Base-by-base conservation (phyloP, 208 protist genomes). In the Trypanosoma scelopori region DNA sequence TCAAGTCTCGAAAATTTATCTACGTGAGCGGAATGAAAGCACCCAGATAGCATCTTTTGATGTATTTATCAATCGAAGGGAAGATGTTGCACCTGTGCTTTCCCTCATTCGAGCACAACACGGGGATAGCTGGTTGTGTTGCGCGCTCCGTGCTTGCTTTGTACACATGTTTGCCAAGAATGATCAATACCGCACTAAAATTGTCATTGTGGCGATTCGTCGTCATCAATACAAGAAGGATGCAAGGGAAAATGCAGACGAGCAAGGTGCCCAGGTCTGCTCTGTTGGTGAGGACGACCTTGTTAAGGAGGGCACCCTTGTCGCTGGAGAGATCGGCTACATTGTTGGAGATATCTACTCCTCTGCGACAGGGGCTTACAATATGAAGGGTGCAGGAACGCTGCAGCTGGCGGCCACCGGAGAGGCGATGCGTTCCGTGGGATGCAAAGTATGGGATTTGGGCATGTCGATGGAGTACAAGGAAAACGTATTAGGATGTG, bases 391-490 rank as follows among this genome's bases (percentile, higher is more conserved):
- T 30, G 79, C 83, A 25, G 91, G 91, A 0, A 66, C 71, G 0
- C 45, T 95, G 30, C 91, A 95, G 47, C 56, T 97, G 23, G 80
- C 79, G 16, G 32, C 85, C 12, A 85, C 78, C 15, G 87, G 71
- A 0, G 55, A 73, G 18, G 71, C 76, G 23, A 66, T 97, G 74
- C 62, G 68, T 2, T 42, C 65, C 0, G 63, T 76, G 3, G 87
- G 88, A 13, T 93, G 86, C 57, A 79, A 50, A 5, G 51, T 92
- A 0, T 97, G 91, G 89, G 91, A 97, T 77, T 69, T 97, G n/a
- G 91, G 88, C 11, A 97, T 97, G 91, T 27, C 42, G 22, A 80
- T 94, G 79, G 55, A 55, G 11, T 97, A 97, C 76, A 97, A 97
- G 41, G 42, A 69, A 37, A 20, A 78, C 15, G 5, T 45, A 9